Percentiles rank a stretch among this genome's conserved stretches.
Conservation (phyloP, 345 rosid genomes). For the Linum trigynum region DNA sequence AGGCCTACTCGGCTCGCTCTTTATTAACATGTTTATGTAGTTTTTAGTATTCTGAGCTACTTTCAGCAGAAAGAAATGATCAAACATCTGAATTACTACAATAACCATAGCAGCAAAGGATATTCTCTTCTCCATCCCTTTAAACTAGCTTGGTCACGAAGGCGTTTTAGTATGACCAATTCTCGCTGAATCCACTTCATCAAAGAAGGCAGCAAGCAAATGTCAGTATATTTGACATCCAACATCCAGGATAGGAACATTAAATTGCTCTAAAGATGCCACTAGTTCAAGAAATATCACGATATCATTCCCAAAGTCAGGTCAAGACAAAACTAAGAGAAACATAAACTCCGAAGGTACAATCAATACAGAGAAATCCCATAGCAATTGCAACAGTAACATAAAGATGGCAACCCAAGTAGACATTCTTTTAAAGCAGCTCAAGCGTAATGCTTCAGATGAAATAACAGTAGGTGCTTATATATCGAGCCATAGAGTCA, state of each 20-base stretch:
- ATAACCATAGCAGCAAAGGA: constrained; percentile 26
- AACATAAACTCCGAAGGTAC: neutral
- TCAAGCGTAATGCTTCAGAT: neutral
- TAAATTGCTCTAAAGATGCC: neutral
- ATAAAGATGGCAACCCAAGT: neutral
- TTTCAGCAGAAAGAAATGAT: neutral
- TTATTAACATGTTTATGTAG: neutral
- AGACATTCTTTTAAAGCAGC: neutral
- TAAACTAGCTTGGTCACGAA: constrained; percentile 38
- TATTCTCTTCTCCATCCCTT: constrained; percentile 68
- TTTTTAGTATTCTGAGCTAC: neutral
- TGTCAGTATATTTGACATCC: neutral
- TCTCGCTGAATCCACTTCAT: constrained; percentile 40
- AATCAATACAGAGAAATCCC: neutral
- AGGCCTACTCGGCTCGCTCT: neutral
- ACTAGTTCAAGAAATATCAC: neutral
- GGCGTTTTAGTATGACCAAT: constrained; percentile 24
- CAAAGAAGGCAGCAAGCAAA: neutral
- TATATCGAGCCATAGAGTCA: neutral
- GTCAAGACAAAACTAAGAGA: neutral
- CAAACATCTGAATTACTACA: neutral
- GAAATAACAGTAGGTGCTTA: neutral
- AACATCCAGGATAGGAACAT: neutral
- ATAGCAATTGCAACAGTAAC: neutral
- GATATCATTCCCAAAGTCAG: neutral